Evolutionary conservation across 1,284 basidiomycete genomes (phyloP).

Genomic region (Afroboletus lepidellus): DNA sequence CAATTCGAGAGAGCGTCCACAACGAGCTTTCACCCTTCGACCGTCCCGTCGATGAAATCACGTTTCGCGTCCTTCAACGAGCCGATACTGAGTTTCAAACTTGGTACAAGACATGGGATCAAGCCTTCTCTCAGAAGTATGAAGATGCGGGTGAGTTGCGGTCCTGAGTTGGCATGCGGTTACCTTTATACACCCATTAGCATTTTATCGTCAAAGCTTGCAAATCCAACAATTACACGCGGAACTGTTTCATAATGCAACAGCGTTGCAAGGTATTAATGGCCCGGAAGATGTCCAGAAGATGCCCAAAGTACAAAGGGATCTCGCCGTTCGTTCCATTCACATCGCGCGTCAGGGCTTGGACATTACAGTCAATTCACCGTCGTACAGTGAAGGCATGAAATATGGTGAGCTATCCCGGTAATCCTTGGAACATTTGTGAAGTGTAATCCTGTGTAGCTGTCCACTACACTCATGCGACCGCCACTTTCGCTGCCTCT

Average conservation of each 20-base stretch:
- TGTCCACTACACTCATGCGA: slow-evolving; percentile 87
- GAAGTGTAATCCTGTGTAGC: slow-evolving; percentile 44
- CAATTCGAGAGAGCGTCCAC: slow-evolving; percentile 73
- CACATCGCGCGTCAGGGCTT: slow-evolving; percentile 66
- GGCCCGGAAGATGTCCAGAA: slow-evolving; percentile 74
- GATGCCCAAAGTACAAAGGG: slow-evolving; percentile 68
- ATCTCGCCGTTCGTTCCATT: slow-evolving; percentile 71
- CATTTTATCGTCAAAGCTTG: slow-evolving; percentile 80
- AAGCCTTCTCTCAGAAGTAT: slow-evolving; percentile 76
- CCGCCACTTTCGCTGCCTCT: slow-evolving; percentile 89
- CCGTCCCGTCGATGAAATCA: slow-evolving; percentile 62
- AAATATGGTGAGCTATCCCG: slow-evolving; percentile 65
- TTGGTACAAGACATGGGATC: slow-evolving; percentile 79
- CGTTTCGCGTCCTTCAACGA: slow-evolving; percentile 60
- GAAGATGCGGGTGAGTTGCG: slow-evolving; percentile 64
- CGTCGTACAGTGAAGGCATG: slow-evolving; percentile 84
- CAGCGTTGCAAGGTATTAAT: slow-evolving; percentile 71
- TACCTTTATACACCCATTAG: slow-evolving; percentile 34
- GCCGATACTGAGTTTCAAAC: slow-evolving; percentile 66
- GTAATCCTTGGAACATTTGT: background rate
- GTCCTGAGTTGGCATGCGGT: background rate
- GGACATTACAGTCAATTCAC: slow-evolving; percentile 74
- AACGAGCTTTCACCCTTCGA: slow-evolving; percentile 70
- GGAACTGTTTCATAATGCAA: slow-evolving; percentile 78
- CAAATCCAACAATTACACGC: slow-evolving; percentile 80